These are phyloP conservation scores for Simplicillium sp. DNA, from an alignment of 2,329 filamentous ascomycete species.

Conservation along the genomic window DNA sequence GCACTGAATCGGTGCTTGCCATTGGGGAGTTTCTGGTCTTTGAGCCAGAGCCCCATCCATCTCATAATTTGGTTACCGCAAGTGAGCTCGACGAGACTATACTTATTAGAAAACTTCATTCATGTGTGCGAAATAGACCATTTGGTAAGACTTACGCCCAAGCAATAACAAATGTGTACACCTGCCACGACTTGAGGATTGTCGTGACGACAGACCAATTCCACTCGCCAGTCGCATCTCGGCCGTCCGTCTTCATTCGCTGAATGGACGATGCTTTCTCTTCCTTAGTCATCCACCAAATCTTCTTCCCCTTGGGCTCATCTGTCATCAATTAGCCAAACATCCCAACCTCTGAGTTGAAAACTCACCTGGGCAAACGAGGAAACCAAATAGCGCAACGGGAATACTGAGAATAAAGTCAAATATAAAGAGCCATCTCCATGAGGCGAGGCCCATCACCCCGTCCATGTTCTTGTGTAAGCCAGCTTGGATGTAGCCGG, in stretches of 20 bases:
- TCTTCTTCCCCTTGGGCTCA: conserved; percentile 5
- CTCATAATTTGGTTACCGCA: conserved; percentile 6
- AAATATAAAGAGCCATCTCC: conserved; percentile 29
- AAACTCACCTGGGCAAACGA: conserved; percentile 6
- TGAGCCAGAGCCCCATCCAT: conserved; percentile 8
- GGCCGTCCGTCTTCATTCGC: conserved; percentile 4
- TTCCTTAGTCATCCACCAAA: conserved; percentile 8
- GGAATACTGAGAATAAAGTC: conserved; percentile 26
- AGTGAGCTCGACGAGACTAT: conserved; percentile 5
- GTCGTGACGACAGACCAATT: conserved; percentile 3
- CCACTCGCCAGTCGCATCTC: conserved; percentile 5
- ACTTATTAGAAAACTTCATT: background rate
- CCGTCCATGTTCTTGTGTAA: conserved; percentile 23
- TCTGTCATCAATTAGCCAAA: background rate
- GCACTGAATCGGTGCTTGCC: background rate
- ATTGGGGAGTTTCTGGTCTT: no score
- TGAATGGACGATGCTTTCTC: conserved; percentile 1
- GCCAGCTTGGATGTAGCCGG: conserved; percentile 23
- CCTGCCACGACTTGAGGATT: conserved; percentile 5
- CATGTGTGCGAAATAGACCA: background rate
- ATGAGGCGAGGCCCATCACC: conserved; percentile 20
- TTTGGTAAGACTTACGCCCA: conserved; percentile 6
- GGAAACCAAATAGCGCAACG: conserved; percentile 13
- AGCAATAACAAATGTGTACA: conserved; percentile 8
- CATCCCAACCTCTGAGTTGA: background rate